Conservation (phyloP, 176 grass and related monocot species). For the Oryza australiensis region DNA sequence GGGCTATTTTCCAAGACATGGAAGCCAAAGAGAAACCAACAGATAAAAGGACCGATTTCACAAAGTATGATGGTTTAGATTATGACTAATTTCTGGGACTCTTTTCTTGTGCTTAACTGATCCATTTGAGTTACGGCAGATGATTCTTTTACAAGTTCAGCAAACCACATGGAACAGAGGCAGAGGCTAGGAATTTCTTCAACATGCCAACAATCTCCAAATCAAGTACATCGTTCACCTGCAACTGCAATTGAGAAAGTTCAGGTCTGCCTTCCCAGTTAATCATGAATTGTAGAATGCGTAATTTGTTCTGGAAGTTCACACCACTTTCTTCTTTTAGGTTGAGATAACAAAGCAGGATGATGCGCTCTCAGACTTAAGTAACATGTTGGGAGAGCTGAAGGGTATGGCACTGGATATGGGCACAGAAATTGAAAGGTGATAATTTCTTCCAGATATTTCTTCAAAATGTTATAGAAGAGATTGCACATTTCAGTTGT, state of each 20-base stretch:
- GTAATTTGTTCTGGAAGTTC: background rate
- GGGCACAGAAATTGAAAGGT: slow-evolving; percentile 78
- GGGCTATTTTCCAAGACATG: slow-evolving; percentile 92
- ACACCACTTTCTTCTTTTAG: slow-evolving; percentile 30
- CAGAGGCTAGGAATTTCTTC: slow-evolving; percentile 56
- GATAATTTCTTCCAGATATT: slow-evolving; percentile 10
- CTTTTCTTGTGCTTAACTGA: slow-evolving; percentile 14
- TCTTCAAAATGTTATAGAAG: background rate
- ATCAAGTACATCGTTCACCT: slow-evolving; percentile 36
- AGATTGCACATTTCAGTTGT: background rate
- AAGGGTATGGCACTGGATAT: slow-evolving; percentile 83
- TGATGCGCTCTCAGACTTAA: slow-evolving; percentile 67
- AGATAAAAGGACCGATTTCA: slow-evolving; percentile 71
- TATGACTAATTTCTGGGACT: slow-evolving; percentile 16
- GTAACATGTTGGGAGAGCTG: slow-evolving; percentile 58
- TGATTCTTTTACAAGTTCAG: slow-evolving; percentile 35
- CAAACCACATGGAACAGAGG: slow-evolving; percentile 56
- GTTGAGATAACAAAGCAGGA: slow-evolving; percentile 74
- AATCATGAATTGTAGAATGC: background rate
- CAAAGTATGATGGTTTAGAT: slow-evolving; percentile 53
- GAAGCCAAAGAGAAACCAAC: slow-evolving; percentile 81
- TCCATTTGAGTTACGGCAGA: slow-evolving; percentile 38
- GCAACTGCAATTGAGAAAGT: slow-evolving; percentile 57
- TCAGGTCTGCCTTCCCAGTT: slow-evolving; percentile 48
- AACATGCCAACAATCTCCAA: slow-evolving; percentile 35